Evolutionary conservation across 768 basidiomycete genomes (phyloP).

Genomic region (Lactifluus subvellereus): DNA sequence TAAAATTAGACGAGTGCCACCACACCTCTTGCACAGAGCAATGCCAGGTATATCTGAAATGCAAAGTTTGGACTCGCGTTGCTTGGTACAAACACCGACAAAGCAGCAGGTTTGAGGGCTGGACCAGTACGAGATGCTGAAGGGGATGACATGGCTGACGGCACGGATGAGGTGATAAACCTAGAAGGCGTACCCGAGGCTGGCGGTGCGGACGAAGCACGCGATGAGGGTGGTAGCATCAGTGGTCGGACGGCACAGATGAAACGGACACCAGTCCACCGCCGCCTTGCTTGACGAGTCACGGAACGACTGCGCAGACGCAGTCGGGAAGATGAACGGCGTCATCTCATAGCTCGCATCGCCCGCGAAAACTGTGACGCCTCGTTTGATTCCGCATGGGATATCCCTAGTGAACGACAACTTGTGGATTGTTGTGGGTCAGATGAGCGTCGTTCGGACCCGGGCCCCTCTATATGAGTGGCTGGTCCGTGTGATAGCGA

Average conservation of each 20-base stretch:
- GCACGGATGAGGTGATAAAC: no score
- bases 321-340: background rate
- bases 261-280: background rate
- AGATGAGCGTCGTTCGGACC: slow-evolving; percentile 10
- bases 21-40: background rate
- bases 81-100: background rate
- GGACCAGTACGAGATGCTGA: no score
- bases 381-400: background rate
- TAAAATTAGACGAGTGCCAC: background rate
- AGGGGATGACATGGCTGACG: no score
- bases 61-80: background rate
- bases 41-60: background rate
- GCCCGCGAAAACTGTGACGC: slow-evolving; percentile 1
- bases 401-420: background rate
- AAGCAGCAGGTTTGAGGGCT: background rate
- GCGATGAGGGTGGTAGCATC: background rate
- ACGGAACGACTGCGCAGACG: background rate
- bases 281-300: slow-evolving; percentile 7
- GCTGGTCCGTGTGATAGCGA: background rate
- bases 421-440: background rate
- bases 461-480: slow-evolving; percentile 8
- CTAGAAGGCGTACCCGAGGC: no score
- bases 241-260: background rate
- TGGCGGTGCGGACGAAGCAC: background rate
- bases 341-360: background rate